Evolutionary conservation across 2,329 filamentous ascomycete species (phyloP).

Genomic region (Colletotrichum endophyticum): DNA sequence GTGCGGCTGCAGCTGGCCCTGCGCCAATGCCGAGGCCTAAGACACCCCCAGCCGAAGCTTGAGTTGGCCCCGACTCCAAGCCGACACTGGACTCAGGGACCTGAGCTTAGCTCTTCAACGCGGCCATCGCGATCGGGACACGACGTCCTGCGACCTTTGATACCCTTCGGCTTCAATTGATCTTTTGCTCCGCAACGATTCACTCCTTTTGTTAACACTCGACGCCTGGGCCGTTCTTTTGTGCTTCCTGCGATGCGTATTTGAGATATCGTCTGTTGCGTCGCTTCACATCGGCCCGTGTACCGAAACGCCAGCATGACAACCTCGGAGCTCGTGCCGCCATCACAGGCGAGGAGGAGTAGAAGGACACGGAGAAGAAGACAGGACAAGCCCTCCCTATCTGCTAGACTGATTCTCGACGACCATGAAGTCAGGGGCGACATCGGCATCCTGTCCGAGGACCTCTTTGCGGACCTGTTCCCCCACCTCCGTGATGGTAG

Average conservation of each 20-base stretch:
- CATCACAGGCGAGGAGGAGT: slow-evolving; percentile 28
- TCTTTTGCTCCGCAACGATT: background rate
- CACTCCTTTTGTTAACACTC: background rate
- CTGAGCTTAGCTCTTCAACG: slow-evolving; percentile 3
- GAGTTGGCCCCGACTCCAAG: slow-evolving; percentile 5
- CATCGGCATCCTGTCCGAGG: slow-evolving; percentile 83
- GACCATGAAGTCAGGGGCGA: slow-evolving; percentile 80
- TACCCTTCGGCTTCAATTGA: background rate
- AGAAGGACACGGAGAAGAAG: slow-evolving; percentile 58
- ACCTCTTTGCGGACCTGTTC: slow-evolving; percentile 84
- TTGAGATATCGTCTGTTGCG: background rate
- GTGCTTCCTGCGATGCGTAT: background rate
- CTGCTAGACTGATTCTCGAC: slow-evolving; percentile 83
- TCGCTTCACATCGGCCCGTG: background rate
- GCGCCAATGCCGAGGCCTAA: slow-evolving; percentile 21
- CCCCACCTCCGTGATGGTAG: slow-evolving; percentile 61
- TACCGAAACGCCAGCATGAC: slow-evolving; percentile 2
- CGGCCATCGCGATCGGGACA: background rate
- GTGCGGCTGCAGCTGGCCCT: slow-evolving; percentile 9
- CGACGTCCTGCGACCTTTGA: background rate
- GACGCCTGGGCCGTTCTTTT: background rate
- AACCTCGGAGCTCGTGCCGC: slow-evolving; percentile 29
- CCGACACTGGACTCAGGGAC: background rate
- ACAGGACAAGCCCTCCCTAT: slow-evolving; percentile 75
- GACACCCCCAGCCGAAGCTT: slow-evolving; percentile 16